phyloP scores from a whole-genome alignment of 768 basidiomycete species.

The Hortiboletus flavorubellus region DNA sequence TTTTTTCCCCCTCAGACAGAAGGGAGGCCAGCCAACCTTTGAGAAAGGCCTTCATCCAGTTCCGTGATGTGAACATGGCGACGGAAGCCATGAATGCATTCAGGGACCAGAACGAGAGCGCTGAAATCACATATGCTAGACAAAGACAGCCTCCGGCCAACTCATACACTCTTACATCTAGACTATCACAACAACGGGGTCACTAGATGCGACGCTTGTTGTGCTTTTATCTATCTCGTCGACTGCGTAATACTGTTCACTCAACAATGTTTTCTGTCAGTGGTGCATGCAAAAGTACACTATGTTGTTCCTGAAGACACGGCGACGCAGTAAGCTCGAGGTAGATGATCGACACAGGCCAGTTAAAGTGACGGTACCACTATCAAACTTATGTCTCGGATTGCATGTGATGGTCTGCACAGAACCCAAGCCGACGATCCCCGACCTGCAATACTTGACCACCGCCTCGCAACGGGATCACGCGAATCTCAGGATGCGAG shows the following conservation, averaged over 20 bases:
- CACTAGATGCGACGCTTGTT: not conserved
- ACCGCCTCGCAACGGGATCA: too few relatives aligned
- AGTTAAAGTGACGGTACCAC: too few relatives aligned
- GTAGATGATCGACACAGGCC: too few relatives aligned
- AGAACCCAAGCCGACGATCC: too few relatives aligned
- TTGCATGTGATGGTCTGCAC: too few relatives aligned
- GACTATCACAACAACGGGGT: conserved; percentile 12
- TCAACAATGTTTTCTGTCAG: not conserved
- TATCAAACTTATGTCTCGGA: too few relatives aligned
- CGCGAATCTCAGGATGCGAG: not conserved
- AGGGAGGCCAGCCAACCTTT: conserved; percentile 28
- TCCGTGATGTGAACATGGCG: conserved; percentile 43
- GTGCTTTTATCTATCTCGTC: not conserved
- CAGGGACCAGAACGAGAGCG: conserved; percentile 18
- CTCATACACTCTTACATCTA: conserved; percentile 15
- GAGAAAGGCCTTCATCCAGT: conserved; percentile 53
- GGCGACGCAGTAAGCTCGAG: too few relatives aligned
- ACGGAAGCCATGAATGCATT: conserved; percentile 45
- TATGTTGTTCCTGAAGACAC: not conserved
- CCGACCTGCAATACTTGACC: too few relatives aligned
- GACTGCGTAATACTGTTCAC: conserved; percentile 2
- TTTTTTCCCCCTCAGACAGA: conserved; percentile 31
- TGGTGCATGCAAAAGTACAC: not conserved
- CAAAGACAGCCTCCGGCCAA: conserved; percentile 8
- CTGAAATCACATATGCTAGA: conserved; percentile 17